Conservation (phyloP, 352 stramenopile species). For the Pelagophyceae sp. region DNA sequence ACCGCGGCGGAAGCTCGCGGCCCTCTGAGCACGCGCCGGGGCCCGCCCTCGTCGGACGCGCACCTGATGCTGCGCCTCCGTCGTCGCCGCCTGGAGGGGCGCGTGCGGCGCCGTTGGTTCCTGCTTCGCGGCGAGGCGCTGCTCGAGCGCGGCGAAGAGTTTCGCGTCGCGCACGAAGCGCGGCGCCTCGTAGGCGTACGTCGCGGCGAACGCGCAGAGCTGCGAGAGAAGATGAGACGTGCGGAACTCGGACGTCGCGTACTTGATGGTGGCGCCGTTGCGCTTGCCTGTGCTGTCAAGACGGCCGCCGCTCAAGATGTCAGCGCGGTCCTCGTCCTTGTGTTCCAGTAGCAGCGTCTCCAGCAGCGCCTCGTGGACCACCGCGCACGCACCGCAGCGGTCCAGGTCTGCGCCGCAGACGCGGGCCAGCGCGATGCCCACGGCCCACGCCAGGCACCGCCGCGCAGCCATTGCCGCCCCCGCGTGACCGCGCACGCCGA, state of each 20-base stretch:
- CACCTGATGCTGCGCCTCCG: not conserved
- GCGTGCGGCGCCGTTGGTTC: not conserved
- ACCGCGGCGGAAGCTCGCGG: too few species aligned
- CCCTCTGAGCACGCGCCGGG: too few species aligned
- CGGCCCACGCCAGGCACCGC: not conserved
- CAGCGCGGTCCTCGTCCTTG: not conserved
- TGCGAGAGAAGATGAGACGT: not conserved
- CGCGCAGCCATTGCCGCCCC: not conserved
- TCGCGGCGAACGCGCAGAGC: not conserved
- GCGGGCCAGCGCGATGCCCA: not conserved
- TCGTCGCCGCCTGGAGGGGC: too few species aligned
- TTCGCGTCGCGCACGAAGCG: not conserved
- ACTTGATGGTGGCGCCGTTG: not conserved
- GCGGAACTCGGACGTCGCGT: conserved; percentile 4
- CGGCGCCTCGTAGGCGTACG: not conserved
- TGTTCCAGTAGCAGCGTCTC: not conserved
- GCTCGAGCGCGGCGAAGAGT: not conserved
- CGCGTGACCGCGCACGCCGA: too few species aligned
- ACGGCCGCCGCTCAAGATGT: not conserved
- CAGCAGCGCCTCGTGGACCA: not conserved
- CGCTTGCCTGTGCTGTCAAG: not conserved
- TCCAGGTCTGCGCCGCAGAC: not conserved
- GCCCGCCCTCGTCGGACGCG: too few species aligned
- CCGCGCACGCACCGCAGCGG: not conserved
- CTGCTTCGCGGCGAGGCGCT: not conserved